phyloP scores from a whole-genome alignment of 805 yeast species.

The Ogataea ramenticola region DNA sequence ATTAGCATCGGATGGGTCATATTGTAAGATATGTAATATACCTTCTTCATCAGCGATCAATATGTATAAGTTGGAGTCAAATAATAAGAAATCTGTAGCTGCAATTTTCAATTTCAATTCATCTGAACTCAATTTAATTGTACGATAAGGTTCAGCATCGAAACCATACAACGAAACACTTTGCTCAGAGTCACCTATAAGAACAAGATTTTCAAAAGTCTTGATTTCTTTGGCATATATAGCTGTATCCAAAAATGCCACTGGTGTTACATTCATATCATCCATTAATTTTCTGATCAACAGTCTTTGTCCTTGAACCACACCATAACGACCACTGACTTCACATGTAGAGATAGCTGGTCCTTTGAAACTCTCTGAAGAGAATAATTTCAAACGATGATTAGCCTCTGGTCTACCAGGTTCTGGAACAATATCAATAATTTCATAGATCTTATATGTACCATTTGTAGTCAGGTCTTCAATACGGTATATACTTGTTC shows the following conservation, averaged over 20 bases:
- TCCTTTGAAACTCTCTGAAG: conserved; percentile 72
- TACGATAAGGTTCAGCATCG: conserved; percentile 90
- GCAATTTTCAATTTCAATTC: conserved; percentile 52
- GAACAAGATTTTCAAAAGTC: conserved; percentile 72
- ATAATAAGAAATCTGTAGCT: conserved; percentile 68
- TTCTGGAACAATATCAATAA: conserved; percentile 81
- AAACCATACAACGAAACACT: conserved; percentile 80
- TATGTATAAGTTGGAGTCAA: conserved; percentile 62
- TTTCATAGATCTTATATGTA: conserved; percentile 62
- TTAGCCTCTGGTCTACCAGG: conserved; percentile 81
- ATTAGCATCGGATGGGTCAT: conserved; percentile 86
- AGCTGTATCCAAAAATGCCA: conserved; percentile 86
- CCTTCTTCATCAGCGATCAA: conserved; percentile 63
- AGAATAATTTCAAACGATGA: conserved; percentile 66
- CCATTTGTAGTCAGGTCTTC: conserved; percentile 84
- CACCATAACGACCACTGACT: conserved; percentile 74
- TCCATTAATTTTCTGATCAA: conserved; percentile 69
- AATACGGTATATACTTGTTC: conserved; percentile 64
- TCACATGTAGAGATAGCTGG: conserved; percentile 75
- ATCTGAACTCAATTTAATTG: conserved; percentile 75
- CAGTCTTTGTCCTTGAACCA: conserved; percentile 80
- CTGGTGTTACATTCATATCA: conserved; percentile 81
- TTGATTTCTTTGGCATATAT: conserved; percentile 74
- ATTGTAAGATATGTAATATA: conserved; percentile 65
- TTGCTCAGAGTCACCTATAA: conserved; percentile 75